Percentiles rank a stretch among this genome's conserved stretches.
Conservation (phyloP, 2,329 filamentous ascomycete species). For the Exserohilum rostratum region DNA sequence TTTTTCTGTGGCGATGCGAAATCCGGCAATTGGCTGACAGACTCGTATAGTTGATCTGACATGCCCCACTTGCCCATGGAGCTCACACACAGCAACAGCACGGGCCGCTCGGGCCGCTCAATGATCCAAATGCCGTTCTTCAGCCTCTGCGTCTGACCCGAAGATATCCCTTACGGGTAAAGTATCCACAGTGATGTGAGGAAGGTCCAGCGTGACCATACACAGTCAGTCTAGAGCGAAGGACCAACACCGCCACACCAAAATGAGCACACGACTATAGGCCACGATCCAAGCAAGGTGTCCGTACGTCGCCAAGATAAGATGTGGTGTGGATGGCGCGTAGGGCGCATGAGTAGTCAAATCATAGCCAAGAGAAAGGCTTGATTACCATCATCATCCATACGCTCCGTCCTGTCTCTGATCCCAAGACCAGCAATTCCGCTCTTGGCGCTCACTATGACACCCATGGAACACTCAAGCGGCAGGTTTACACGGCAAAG, state of each 20-base stretch:
- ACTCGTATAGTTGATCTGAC: neutral
- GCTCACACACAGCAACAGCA: neutral
- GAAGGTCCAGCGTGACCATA: neutral
- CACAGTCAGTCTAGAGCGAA: neutral
- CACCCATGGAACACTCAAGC: neutral
- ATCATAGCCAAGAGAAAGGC: conserved; percentile 15
- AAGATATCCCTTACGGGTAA: neutral
- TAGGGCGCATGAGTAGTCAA: neutral
- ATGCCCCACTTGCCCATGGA: neutral
- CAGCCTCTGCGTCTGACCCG: neutral
- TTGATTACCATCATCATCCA: conserved; percentile 8
- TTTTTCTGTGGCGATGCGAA: neutral
- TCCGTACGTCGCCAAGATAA: neutral
- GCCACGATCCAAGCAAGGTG: neutral
- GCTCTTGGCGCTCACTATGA: neutral
- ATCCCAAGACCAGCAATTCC: neutral
- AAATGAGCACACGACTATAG: neutral
- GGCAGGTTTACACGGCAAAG: neutral
- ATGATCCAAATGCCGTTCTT: neutral
- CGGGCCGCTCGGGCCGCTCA: neutral
- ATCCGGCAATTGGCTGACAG: neutral
- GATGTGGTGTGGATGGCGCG: conserved; percentile 4
- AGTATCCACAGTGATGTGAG: neutral
- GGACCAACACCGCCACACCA: neutral
- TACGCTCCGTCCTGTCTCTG: neutral